Evolutionary conservation across 108 stramenopile genomes (phyloP), one percentile per base, ranked within the genome.

Genomic region (Thalassiosira profunda): DNA sequence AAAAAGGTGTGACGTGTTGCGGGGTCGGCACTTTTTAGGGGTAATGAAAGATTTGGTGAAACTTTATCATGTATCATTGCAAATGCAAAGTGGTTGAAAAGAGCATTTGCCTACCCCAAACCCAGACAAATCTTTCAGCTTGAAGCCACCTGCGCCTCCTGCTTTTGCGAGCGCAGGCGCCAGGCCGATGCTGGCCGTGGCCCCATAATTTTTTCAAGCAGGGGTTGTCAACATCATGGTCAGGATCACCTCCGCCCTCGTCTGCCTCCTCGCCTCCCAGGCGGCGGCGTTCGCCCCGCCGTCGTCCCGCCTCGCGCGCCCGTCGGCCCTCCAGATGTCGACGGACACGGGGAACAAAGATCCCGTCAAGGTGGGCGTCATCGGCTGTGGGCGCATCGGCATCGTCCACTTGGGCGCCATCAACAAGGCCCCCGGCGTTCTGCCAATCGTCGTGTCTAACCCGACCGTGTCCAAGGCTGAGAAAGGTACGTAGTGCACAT

Each of bases 361-460:
- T 38, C 69, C 58, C 18, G 58, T 97, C 29, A 86, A 84, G 51
- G 96, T 98, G 11, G 97, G 97, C 58, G 92, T 98, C 15, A 97
- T 98, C 67, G 97, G 97, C n/a, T 88, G 87, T 53, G 97, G 97
- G 4, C 92, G 97, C 60, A 98, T 98, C 65, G 97, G 97, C 44
- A 63, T 98, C 12, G 96, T 97, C 6, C 97, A 98, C 68, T 82
- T 98, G 74, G 97, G 91, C 56, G 97, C 97, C 11, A 94, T 96
- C 58, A 87, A 88, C 74, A 95, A 96, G 74, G 90, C 87, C 18
- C 92, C 89, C 21, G 87, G 86, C 54, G 92, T 92, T 23, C 63
- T 73, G 24, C 87, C 87, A n/a, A 74, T 91, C 45, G 82, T 91
- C 51, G 88, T 93, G 36, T 93, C 90, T 1, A 98, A 98, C 82